A percentile compares a stretch with the other conserved stretches of the same genome.
Conservation (phyloP, 139 green algal species). For the Chlorella sp. region DNA sequence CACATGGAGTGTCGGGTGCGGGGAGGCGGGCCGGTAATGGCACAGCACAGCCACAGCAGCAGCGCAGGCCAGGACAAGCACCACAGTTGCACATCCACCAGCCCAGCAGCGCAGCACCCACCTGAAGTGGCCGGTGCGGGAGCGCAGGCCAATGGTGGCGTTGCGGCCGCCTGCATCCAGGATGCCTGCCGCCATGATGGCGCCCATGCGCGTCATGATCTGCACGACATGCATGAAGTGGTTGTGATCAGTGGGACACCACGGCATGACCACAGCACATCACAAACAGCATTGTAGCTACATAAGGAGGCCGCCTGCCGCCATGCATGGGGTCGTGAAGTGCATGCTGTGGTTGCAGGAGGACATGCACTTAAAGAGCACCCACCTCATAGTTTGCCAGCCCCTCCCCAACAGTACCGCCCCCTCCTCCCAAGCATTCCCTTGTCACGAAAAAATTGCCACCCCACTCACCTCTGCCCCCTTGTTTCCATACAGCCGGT, state of each 20-base stretch:
- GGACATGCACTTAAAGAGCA: background rate
- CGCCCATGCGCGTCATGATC: slow-evolving; percentile 85
- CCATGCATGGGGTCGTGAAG: background rate
- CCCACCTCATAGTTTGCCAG: background rate
- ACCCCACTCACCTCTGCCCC: slow-evolving; percentile 85
- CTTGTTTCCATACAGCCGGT: slow-evolving; percentile 90
- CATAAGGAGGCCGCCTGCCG: background rate
- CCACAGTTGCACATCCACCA: too few species aligned
- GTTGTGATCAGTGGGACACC: background rate
- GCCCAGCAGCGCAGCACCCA: background rate
- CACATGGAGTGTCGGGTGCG: too few species aligned
- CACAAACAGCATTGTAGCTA: background rate
- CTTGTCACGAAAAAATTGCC: background rate
- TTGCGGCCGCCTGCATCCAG: slow-evolving; percentile 96
- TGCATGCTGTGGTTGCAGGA: too few species aligned
- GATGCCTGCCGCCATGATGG: slow-evolving; percentile 95
- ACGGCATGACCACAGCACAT: background rate
- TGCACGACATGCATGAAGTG: background rate
- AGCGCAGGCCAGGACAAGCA: background rate
- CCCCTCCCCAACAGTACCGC: background rate
- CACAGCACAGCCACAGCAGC: background rate
- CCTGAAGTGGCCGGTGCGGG: slow-evolving; percentile 71
- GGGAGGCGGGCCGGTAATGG: too few species aligned
- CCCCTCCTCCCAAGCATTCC: background rate
- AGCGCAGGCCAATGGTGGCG: slow-evolving; percentile 83